Base-by-base conservation (phyloP, 2,329 filamentous ascomycete genomes). In the Hypoxylon sp. region DNA sequence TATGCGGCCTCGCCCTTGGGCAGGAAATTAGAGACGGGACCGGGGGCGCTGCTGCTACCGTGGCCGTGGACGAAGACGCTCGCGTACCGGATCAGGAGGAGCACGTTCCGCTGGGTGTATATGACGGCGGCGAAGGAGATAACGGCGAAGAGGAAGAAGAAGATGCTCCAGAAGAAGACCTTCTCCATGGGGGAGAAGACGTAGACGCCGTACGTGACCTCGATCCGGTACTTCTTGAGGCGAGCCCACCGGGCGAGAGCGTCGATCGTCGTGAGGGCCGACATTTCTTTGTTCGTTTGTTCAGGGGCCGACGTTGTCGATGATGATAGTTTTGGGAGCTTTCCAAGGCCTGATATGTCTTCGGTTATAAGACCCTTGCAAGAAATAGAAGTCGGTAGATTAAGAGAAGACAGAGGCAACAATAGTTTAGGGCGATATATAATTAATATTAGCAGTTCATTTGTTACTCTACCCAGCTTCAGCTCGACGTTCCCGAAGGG, bases 161-260 rank as follows among this genome's bases (percentile, higher is more conserved):
- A 84, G 61, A 93, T 83, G 1, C 88, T 87, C 79, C 92, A 93
- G 82, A 93, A 92, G 71, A 92, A 87, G 75, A 91, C 87, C 74
- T 92, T 92, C 79, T 93, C 91, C 4, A 87, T 89, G 0, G 89
- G 87, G 1, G 90, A 93, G 58, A 91, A 84, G 88, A 93, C 93
- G 80, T 93, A 93, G 13, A 93, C 82, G 17, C 89, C 87, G 77
- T 92, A 91, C 1, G 91, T 93, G 71, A 93, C 91, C 79, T 93
- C 90, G 78, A 93, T 92, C 78, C 92, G 91, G 79, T 93, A 93
- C 71, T 89, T 87, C 80, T 93, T 93, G 73, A 90, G 84, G 73
- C 89, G 88, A 57, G 92, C 80, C 89, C 90, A 92, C 72, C 85
- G 85, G 56, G 89, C 80, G 56, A 91, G 73, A 10, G 70, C 56